Percentiles rank a stretch among this genome's conserved stretches.
Conservation (phyloP, 306 rosid species). For the Vigna trinervia region DNA sequence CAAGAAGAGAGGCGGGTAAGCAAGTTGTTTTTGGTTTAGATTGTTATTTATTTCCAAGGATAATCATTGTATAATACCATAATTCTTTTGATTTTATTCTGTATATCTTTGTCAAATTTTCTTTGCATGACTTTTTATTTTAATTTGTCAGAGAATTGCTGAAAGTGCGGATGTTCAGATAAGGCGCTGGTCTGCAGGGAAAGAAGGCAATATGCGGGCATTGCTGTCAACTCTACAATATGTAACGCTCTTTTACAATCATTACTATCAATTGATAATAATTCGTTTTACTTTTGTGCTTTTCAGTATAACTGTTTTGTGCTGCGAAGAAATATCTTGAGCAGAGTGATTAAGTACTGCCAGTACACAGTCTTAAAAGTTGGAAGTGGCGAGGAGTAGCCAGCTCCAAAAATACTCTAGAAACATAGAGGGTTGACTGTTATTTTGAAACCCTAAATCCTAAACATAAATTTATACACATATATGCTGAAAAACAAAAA, state of each 20-base stretch:
- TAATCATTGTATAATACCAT: conserved; percentile 18
- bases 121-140: conserved; percentile 32
- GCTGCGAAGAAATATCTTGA: conserved; percentile 2
- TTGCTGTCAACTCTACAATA: conserved; percentile 75
- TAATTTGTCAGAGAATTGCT: conserved; percentile 73
- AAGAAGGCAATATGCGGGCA: conserved; percentile 94
- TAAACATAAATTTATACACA: background rate
- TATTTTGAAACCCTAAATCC: background rate
- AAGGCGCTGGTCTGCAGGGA: conserved; percentile 90
- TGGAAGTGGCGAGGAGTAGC: background rate
- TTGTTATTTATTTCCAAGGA: conserved; percentile 20
- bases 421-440: background rate
- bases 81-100: background rate
- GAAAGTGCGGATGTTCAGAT: conserved; percentile 63
- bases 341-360: conserved; percentile 14
- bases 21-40: conserved; percentile 40
- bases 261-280: conserved; percentile 20
- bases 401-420: background rate
- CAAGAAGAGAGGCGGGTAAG: conserved; percentile 94
- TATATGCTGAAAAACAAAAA: background rate
- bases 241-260: conserved; percentile 52
- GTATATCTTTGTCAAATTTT: conserved; percentile 19
- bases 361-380: background rate
- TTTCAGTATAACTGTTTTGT: conserved; percentile 12
- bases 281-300: conserved; percentile 34